Evolutionary conservation across 2,329 filamentous ascomycete genomes (phyloP).

Genomic region (Phialophora chinensis): DNA sequence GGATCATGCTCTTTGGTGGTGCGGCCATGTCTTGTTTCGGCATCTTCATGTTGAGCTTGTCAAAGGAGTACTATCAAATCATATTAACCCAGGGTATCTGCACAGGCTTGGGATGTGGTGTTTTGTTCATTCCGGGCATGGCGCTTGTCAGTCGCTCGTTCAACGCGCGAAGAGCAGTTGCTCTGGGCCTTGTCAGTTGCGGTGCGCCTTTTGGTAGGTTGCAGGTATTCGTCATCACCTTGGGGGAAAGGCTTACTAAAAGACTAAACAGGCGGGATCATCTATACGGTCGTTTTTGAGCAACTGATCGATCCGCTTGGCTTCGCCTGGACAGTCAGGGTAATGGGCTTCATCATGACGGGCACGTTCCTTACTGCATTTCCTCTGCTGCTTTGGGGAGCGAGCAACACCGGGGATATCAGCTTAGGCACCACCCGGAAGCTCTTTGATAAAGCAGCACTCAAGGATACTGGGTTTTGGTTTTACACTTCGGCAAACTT

Average conservation of each 20-base stretch:
- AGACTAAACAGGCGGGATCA: conserved; percentile 65
- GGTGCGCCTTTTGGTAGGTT: conserved; percentile 75
- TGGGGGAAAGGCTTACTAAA: background rate
- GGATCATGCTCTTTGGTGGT: conserved; percentile 72
- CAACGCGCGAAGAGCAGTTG: conserved; percentile 34
- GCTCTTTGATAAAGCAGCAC: conserved; percentile 53
- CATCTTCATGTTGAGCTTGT: conserved; percentile 73
- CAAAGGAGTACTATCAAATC: conserved; percentile 82
- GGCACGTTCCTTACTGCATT: conserved; percentile 44
- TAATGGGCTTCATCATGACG: conserved; percentile 49
- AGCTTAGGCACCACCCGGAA: conserved; percentile 48
- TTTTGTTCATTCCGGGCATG: conserved; percentile 84
- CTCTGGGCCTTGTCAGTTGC: conserved; percentile 41
- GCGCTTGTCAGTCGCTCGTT: conserved; percentile 38
- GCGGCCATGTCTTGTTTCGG: conserved; percentile 66
- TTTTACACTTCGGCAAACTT: conserved; percentile 45
- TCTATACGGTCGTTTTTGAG: conserved; percentile 64
- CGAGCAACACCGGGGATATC: conserved; percentile 44
- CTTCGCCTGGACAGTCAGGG: conserved; percentile 56
- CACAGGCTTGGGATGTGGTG: conserved; percentile 73
- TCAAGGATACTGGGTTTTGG: conserved; percentile 55
- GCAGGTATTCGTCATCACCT: background rate
- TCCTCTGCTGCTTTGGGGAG: conserved; percentile 37
- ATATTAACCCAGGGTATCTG: conserved; percentile 79
- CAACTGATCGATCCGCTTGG: conserved; percentile 54